Base-by-base conservation (phyloP, 768 basidiomycete species). In the Pulveroboletus sp. region DNA sequence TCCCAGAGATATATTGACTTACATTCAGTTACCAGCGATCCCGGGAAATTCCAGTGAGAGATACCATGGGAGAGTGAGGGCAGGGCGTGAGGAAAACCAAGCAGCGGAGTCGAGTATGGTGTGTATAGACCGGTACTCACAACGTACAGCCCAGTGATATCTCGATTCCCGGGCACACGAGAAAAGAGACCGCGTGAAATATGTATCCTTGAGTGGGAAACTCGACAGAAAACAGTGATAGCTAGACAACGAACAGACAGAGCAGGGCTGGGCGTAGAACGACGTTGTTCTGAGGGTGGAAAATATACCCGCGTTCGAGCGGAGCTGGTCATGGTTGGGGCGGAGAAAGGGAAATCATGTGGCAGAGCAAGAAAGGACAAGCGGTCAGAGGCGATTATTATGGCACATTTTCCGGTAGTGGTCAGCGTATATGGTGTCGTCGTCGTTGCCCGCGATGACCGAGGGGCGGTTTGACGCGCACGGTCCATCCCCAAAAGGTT, bases 271-370 rank as follows among this genome's bases (percentile, higher is more conserved):
- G 21, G 8, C n/a, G n/a, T n/a, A n/a, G n/a, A n/a, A n/a, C 17
- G 9, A 6, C 5, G n/a, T 30, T 7, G 42, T 18, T 18, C 30
- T 17, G 42, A 15, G 3, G 33, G n/a, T 28, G 35, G n/a, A n/a
- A 39, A 6, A 24, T 35, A 24, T 35, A 12, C 5, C 15, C n/a
- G 39, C 43, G 65, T 69, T 69, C 49, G 68, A 69, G 66, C 66
- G 66, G 66, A 68, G 66, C 66, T 67, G 54, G 53, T 44, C 31
- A 46, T 58, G 62, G 63, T 67, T 67, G 59, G 59, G 66, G 57
- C 66, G 66, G 66, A 67, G 66, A 67, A 63, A 56, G 38, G 49
- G 54, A 61, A 37, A 56, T 52, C 56, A 62, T 66, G 62, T 56
- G 57, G 56, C 59, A 55, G 35, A 41, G 32, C 39, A 51, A 58